phyloP scores from a whole-genome alignment of 2,329 filamentous ascomycete genomes.

The Colletotrichum lini region DNA sequence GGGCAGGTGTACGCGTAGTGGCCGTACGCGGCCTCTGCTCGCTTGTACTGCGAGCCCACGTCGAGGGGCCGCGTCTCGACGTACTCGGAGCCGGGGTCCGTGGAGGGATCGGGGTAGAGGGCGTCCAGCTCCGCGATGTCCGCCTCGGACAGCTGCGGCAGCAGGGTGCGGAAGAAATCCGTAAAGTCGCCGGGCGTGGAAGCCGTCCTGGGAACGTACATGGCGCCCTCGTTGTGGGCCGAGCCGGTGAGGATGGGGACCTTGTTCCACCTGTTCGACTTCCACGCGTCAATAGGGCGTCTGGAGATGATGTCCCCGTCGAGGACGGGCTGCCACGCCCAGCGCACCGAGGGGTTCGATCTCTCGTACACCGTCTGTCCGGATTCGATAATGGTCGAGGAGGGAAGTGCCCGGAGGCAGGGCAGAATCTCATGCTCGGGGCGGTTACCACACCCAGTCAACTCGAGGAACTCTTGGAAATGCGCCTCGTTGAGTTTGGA shows the following conservation, averaged over 20 bases:
- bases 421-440: constrained; percentile 45
- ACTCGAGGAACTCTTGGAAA: constrained; percentile 49
- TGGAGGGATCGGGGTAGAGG: constrained; percentile 54
- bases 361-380: constrained; percentile 48
- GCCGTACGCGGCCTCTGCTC: constrained; percentile 67
- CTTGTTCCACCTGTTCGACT: constrained; percentile 50
- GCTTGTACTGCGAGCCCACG: constrained; percentile 68
- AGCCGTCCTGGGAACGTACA: constrained; percentile 46
- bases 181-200: constrained; percentile 44
- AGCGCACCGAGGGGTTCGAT: constrained; percentile 49
- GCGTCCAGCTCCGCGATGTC: constrained; percentile 48
- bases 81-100: constrained; percentile 52
- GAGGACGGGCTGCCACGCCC: constrained; percentile 52
- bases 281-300: constrained; percentile 50
- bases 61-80: constrained; percentile 35
- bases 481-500: constrained; percentile 48
- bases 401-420: constrained; percentile 46
- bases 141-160: constrained; percentile 48
- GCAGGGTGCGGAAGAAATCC: constrained; percentile 47
- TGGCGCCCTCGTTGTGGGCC: constrained; percentile 50
- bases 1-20: constrained; percentile 69
- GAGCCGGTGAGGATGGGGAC: constrained; percentile 51
- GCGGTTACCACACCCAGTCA: constrained; percentile 43
- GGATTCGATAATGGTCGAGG: constrained; percentile 46
- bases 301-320: constrained; percentile 50